Base-by-base conservation (phyloP, 2,329 filamentous ascomycete species). In the Myrmaecium sp. region DNA sequence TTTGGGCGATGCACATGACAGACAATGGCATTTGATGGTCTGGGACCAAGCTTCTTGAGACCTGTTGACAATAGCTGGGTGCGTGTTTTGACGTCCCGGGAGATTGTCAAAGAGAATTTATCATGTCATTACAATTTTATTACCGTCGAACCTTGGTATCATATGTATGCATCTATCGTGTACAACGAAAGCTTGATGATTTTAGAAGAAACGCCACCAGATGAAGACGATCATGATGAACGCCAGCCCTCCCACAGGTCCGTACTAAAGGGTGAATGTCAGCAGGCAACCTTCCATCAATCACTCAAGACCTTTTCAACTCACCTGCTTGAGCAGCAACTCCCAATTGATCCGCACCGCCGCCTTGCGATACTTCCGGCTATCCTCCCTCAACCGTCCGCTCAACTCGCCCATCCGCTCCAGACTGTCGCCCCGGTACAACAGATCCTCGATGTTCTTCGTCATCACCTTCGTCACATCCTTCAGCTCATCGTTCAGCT, bases 401-500 rank as follows among this genome's bases (percentile, higher is more conserved):
- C 79, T 91, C 47, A 94, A 77, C 58, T 95, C 86, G 34, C 89
- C 86, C 89, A 98, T 98, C 44, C 83, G 70, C 58, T 98, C 89
- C 39, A 98, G 57, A 43, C 75, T 89, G 51, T 98, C 89, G 15
- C 89, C 89, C 34, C 91, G 66, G 51, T 98, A 98, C 28, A 98
- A 61, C 46, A 98, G 59, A 52, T 98, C 89, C 62, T 98, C 89
- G 40, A 98, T 95, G 54, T 98, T 98, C 69, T 95, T 95, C 30
- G 84, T 95, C 91, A 98, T 98, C 47, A 98, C 84, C 58, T 94
- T 84, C 1, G 89, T 95, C 29, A 98, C 91, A 55, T 95, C 89
- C 51, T 84, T 77, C 38, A 98, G 69, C 64, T 98, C 91, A 47
- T 94, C 82, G 48, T 98, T 95, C 38, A 98, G 64, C 57, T 86